These are phyloP conservation scores for Priceomyces medius DNA, from an alignment of 805 yeast species.

Conservation along the genomic window DNA sequence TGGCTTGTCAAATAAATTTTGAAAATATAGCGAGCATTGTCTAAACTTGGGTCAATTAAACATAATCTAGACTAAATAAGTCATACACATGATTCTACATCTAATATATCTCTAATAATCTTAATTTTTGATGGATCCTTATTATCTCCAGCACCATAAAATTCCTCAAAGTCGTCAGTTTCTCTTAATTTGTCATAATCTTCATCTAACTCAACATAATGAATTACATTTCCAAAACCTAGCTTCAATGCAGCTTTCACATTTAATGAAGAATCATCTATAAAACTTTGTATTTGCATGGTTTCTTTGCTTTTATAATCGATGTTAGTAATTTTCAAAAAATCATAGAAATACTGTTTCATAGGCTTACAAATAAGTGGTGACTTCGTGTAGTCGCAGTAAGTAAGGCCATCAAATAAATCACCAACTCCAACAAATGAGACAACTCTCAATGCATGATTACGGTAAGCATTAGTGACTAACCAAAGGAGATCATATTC, in stretches of 20 bases:
- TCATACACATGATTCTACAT: slow-evolving; percentile 20
- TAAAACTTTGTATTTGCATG: slow-evolving; percentile 57
- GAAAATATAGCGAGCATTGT: too few species aligned
- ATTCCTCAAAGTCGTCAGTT: slow-evolving; percentile 30
- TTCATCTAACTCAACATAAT: slow-evolving; percentile 69
- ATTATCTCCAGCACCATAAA: slow-evolving; percentile 34
- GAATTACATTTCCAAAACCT: slow-evolving; percentile 73
- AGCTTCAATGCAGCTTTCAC: slow-evolving; percentile 67
- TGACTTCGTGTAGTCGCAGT: slow-evolving; percentile 75
- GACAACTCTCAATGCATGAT: slow-evolving; percentile 81
- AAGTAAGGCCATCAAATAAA: slow-evolving; percentile 89
- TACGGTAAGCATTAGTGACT: slow-evolving; percentile 90
- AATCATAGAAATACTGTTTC: slow-evolving; percentile 60
- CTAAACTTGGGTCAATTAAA: too few species aligned
- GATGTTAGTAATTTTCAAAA: slow-evolving; percentile 64
- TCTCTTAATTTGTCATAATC: slow-evolving; percentile 39
- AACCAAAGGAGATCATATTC: slow-evolving; percentile 81
- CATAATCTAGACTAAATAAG: too few species aligned
- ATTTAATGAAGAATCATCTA: slow-evolving; percentile 85
- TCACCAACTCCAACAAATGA: slow-evolving; percentile 86
- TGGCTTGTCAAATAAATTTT: too few species aligned
- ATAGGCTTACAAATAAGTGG: slow-evolving; percentile 90
- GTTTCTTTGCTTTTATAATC: slow-evolving; percentile 29
- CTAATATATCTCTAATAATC: slow-evolving; percentile 33
- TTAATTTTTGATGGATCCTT: slow-evolving; percentile 26